Conservation (phyloP, 148 eudicot species). For the Fagopyrum homotropicum region DNA sequence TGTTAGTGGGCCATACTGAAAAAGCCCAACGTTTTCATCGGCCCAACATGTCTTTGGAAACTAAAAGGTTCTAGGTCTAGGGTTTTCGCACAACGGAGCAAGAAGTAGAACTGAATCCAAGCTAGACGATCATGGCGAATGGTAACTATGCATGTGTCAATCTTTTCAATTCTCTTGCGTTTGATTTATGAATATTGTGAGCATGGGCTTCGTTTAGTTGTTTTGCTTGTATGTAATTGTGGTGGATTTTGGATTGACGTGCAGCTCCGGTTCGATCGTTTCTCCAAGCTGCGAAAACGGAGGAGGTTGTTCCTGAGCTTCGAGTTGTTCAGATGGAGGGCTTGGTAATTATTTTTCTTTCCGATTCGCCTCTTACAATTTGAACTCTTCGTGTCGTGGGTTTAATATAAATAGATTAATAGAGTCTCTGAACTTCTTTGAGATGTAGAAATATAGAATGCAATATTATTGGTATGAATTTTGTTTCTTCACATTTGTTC, state of each 20-base stretch:
- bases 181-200: neutral
- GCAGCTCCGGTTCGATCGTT: conserved; percentile 58
- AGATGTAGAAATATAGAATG: neutral
- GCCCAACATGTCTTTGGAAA: neutral
- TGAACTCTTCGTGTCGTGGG: neutral
- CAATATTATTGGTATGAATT: neutral
- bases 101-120: neutral
- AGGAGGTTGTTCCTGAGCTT: conserved; percentile 63
- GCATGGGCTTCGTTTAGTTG: neutral
- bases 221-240: neutral
- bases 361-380: neutral
- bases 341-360: conserved; percentile 34
- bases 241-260: neutral
- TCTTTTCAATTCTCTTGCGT: neutral
- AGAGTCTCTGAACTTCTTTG: neutral
- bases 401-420: too few relatives aligned
- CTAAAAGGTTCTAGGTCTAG: neutral
- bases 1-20: too few relatives aligned
- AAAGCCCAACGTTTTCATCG: neutral
- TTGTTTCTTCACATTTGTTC: too few relatives aligned
- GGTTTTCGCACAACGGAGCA: neutral
- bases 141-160: conserved; percentile 13
- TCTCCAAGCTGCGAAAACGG: conserved; percentile 56
- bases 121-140: conserved; percentile 33
- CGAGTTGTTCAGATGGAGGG: conserved; percentile 94